Evolutionary conservation across 768 basidiomycete genomes (phyloP).

Genomic region (Agaricus sinodeliciosus): DNA sequence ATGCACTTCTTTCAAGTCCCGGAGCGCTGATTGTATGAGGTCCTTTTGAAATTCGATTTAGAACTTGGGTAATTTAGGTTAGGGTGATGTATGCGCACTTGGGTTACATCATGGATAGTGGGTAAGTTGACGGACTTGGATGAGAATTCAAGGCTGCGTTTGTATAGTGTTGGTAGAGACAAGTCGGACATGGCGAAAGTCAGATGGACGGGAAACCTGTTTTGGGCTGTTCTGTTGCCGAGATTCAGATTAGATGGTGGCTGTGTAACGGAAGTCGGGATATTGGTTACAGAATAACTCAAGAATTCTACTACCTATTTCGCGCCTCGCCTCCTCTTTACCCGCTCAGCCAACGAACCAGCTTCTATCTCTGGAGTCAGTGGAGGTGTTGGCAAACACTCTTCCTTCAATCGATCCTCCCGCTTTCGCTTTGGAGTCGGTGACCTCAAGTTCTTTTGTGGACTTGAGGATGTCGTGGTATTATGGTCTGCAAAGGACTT

Average conservation of each 20-base stretch:
- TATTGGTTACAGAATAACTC: neutral
- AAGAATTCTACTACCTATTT: conserved; percentile 2
- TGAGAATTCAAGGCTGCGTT: conserved; percentile 26
- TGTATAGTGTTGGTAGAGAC: conserved; percentile 33
- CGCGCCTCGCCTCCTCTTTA: conserved; percentile 32
- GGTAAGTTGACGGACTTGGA: conserved; percentile 33
- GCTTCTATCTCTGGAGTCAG: conserved; percentile 19
- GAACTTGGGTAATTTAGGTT: neutral
- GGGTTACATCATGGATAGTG: conserved; percentile 35
- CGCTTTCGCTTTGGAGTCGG: conserved; percentile 8
- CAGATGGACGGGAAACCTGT: neutral
- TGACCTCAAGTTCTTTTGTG: conserved; percentile 9
- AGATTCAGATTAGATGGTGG: conserved; percentile 9
- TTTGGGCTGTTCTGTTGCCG: no score
- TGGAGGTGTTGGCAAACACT: conserved; percentile 18
- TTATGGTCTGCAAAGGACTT: conserved; percentile 62
- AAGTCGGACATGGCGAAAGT: conserved; percentile 16
- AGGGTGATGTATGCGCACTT: conserved; percentile 21
- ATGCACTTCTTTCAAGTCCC: conserved; percentile 48
- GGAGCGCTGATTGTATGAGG: conserved; percentile 46
- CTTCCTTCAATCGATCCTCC: neutral
- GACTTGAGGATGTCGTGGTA: conserved; percentile 20
- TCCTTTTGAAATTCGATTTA: conserved; percentile 33
- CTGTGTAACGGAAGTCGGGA: neutral
- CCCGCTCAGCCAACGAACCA: conserved; percentile 31